Percentiles rank a stretch among this genome's conserved stretches.
Evolutionary conservation across 305 asterid genomes (phyloP).

Genomic region (Fraxinus latifolia): DNA sequence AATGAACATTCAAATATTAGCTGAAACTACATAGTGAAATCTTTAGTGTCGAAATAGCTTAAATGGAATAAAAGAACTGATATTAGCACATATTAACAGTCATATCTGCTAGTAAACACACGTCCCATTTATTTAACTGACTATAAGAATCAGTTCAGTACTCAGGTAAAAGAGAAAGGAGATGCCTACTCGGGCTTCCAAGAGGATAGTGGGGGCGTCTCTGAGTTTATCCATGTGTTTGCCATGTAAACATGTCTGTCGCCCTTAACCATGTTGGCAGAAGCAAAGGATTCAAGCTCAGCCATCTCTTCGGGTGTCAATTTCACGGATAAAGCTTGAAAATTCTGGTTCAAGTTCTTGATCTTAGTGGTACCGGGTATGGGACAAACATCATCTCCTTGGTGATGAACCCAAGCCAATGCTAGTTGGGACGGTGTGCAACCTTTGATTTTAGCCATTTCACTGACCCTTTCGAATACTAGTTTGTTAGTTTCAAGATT

Average conservation of each 20-base stretch:
- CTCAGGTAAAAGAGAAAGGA: no score
- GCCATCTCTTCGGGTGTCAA: slow-evolving; percentile 35
- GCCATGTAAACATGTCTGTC: slow-evolving; percentile 26
- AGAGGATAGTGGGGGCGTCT: slow-evolving; percentile 25
- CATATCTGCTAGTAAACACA: neutral
- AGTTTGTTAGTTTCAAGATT: slow-evolving; percentile 29
- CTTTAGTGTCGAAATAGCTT: neutral
- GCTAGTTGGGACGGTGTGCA: slow-evolving; percentile 45
- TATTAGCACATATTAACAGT: neutral
- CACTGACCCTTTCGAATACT: slow-evolving; percentile 27
- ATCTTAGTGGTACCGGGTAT: slow-evolving; percentile 50
- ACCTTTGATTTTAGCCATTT: slow-evolving; percentile 36
- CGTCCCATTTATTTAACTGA: neutral
- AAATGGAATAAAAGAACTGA: neutral
- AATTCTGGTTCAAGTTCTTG: slow-evolving; percentile 37
- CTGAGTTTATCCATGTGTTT: slow-evolving; percentile 30
- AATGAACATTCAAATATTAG: neutral
- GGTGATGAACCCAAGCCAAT: slow-evolving; percentile 46
- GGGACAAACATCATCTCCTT: slow-evolving; percentile 42
- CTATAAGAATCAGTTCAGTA: neutral
- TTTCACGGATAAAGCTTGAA: slow-evolving; percentile 29
- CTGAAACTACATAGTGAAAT: neutral
- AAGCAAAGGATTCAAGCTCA: slow-evolving; percentile 37
- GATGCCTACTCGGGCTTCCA: no score
- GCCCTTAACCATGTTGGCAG: slow-evolving; percentile 33